Conservation (phyloP, 495 filamentous ascomycete genomes). For the Daldinia childiae region DNA sequence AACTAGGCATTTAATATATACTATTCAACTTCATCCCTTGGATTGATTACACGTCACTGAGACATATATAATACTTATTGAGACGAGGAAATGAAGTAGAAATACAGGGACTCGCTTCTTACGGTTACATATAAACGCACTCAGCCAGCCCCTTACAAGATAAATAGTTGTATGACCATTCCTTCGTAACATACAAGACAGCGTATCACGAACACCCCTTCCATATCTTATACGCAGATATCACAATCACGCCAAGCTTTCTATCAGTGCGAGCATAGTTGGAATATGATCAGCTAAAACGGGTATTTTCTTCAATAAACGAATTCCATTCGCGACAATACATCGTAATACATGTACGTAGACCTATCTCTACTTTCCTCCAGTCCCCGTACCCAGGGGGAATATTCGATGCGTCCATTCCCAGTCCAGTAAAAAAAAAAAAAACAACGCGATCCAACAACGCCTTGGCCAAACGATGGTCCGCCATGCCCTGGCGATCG, state of each 20-base stretch:
- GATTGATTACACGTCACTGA: neutral
- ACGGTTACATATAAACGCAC: neutral
- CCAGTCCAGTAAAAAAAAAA: neutral
- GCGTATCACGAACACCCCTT: neutral
- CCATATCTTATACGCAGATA: neutral
- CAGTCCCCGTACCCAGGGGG: neutral
- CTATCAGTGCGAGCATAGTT: neutral
- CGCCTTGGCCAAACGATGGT: constrained; percentile 11
- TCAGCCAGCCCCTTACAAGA: neutral
- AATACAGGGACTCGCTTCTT: neutral
- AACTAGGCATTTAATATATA: neutral
- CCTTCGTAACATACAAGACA: neutral
- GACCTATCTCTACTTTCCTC: neutral
- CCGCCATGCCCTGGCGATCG: constrained; percentile 2
- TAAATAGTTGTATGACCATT: neutral
- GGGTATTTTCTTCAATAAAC: constrained; percentile 2
- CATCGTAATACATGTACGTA: neutral
- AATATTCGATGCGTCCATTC: neutral
- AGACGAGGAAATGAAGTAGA: neutral
- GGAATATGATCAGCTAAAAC: neutral
- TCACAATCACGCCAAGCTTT: neutral
- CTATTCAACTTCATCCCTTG: neutral
- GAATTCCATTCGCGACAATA: neutral
- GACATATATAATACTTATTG: neutral
- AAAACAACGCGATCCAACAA: constrained; percentile 13